Percentiles rank a stretch among this genome's conserved stretches.
Evolutionary conservation across 371 early-diverging fungal species (phyloP).

Genomic region (Circinella umbellata): DNA sequence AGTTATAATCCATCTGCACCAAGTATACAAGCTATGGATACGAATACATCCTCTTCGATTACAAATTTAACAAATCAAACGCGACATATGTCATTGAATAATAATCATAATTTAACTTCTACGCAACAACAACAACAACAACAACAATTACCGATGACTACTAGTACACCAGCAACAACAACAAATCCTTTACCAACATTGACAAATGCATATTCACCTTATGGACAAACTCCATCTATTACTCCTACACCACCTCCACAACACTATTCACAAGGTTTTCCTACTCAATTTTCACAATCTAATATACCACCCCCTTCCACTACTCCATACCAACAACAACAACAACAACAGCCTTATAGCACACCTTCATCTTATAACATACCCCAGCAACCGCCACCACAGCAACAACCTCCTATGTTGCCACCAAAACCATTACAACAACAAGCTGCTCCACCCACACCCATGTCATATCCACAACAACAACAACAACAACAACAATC

Average conservation of each 20-base stretch:
- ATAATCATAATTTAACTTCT: neutral
- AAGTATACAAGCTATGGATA: neutral
- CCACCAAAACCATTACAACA: constrained; percentile 3
- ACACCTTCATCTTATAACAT: neutral
- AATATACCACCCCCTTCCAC: neutral
- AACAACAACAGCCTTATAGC: constrained; percentile 6
- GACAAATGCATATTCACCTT: neutral
- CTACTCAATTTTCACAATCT: neutral
- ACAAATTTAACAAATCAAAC: constrained; percentile 3
- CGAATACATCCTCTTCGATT: neutral
- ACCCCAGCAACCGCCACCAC: neutral
- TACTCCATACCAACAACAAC: constrained; percentile 4
- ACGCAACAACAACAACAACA: constrained; percentile 4
- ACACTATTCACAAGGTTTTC: neutral
- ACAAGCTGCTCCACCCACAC: constrained; percentile 2
- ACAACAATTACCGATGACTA: neutral
- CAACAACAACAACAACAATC: constrained; percentile 7
- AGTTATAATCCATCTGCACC: constrained; percentile 38
- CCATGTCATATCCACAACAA: constrained; percentile 1
- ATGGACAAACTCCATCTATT: constrained; percentile 3
- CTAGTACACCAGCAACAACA: neutral
- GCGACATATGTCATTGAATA: constrained; percentile 4
- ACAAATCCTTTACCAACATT: neutral
- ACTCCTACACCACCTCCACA: neutral
- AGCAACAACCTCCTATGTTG: constrained; percentile 2